Evolutionary conservation across 2,329 filamentous ascomycete species (phyloP), one percentile per base, ranked within the genome.

Genomic region (Fusarium humuli): DNA sequence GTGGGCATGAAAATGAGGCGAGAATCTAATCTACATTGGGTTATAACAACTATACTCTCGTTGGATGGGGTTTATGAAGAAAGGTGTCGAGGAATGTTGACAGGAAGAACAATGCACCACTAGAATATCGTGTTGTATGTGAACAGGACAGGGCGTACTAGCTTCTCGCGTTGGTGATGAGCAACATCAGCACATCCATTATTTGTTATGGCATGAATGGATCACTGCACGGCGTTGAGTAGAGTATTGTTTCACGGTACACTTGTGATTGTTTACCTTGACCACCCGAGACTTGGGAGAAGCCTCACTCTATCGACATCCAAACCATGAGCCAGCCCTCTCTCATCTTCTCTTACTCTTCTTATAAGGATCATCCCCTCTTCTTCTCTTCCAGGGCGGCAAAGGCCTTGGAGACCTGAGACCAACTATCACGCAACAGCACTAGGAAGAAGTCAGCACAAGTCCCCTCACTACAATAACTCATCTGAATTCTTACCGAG

Each of bases 401-500:
- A 55, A 80, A 78, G 2, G 79, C 79, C 50, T 37, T 64, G 27
- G 56, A 47, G 16, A 75, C 75, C 54, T 78, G 73, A 14, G 41
- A 46, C 68, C 73, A 77, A 55, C 79, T 80, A 61, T 80, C 79
- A 45, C 62, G 67, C n/a, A 80, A 59, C 32, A 80, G 57, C 27
- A 76, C 78, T 79, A 62, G 25, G 45, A 27, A 47, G 46, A 14
- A 52, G 41, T 75, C 49, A 75, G 72, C 65, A 57, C 49, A 41
- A 25, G 22, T 8, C 27, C 20, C 23, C 34, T 8, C 27, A 27
- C 32, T 20, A 47, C 11, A 23, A 9, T 13, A 7, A 22, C 32
- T 18, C 22, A 13, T 13, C 10, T 52, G 6, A 5, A 11, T 14
- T 83, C 86, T 80, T 73, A 89, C 87, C 74, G 4, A 81, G 71